Percentiles rank a stretch among this genome's conserved stretches.
Conservation (phyloP, 2,329 filamentous ascomycete species). For the Aciculosporium take region DNA sequence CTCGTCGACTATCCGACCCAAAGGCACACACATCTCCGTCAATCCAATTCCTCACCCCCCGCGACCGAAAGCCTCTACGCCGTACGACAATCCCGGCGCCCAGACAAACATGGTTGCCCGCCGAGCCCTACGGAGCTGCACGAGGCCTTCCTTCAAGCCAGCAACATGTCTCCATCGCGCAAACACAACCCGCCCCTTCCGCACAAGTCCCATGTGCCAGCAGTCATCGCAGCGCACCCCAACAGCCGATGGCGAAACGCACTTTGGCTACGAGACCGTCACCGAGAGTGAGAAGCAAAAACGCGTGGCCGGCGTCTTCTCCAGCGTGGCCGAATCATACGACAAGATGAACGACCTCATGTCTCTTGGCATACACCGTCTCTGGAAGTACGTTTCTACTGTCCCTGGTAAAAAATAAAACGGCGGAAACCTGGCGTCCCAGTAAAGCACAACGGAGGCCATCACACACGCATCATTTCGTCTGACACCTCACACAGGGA, state of each 20-base stretch:
- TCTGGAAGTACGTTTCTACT: conserved; percentile 60
- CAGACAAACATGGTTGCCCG: conserved; percentile 15
- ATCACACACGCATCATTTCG: background rate
- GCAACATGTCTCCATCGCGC: conserved; percentile 8
- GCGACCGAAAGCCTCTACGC: no score
- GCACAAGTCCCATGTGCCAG: conserved; percentile 14
- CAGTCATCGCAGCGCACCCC: conserved; percentile 11
- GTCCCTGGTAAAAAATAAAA: background rate
- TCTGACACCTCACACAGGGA: conserved; percentile 35
- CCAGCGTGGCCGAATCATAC: conserved; percentile 85
- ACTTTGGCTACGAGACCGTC: conserved; percentile 83
- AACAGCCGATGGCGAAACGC: conserved; percentile 48
- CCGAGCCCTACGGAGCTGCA: conserved; percentile 16
- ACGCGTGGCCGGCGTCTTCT: conserved; percentile 76
- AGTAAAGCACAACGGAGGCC: background rate
- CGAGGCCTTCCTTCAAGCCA: conserved; percentile 11
- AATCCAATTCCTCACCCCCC: background rate
- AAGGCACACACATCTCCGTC: background rate
- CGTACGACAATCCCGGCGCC: no score
- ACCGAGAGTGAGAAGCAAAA: conserved; percentile 61
- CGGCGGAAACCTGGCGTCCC: background rate
- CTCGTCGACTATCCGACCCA: background rate
- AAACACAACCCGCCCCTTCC: conserved; percentile 14
- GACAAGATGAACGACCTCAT: conserved; percentile 99
- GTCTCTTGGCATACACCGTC: conserved; percentile 89